Percentiles rank a stretch among this genome's conserved stretches.
These are phyloP conservation scores for Aspergillus sp. DNA, from an alignment of 2,329 filamentous ascomycete species.

Conservation along the genomic window DNA sequence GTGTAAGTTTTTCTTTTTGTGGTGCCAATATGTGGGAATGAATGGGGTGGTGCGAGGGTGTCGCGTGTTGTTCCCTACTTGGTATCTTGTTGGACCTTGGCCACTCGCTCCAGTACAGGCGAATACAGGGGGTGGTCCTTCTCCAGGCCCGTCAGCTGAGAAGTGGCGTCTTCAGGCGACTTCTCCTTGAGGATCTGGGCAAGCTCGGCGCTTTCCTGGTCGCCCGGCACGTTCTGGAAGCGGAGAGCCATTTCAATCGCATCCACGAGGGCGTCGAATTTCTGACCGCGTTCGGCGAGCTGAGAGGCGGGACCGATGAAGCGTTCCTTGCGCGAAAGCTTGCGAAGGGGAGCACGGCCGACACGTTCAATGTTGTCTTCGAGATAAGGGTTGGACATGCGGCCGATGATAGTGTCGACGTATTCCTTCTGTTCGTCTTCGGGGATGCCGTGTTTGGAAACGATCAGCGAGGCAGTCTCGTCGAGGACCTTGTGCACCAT, in stretches of 20 bases:
- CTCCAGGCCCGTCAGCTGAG: conserved; percentile 79
- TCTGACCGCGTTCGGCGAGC: conserved; percentile 76
- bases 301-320: conserved; percentile 91
- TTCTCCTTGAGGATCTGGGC: conserved; percentile 79
- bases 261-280: conserved; percentile 71
- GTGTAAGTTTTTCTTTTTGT: conserved; percentile 3
- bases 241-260: conserved; percentile 89
- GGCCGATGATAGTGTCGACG: conserved; percentile 85
- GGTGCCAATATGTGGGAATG: conserved; percentile 15
- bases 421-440: conserved; percentile 77
- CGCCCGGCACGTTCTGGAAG: conserved; percentile 91
- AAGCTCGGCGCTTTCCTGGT: conserved; percentile 84
- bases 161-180: conserved; percentile 70
- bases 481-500: conserved; percentile 76
- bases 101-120: conserved; percentile 72
- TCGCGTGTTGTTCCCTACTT: conserved; percentile 28
- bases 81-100: conserved; percentile 68
- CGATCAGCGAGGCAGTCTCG: conserved; percentile 85
- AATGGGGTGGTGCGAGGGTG: not conserved
- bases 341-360: conserved; percentile 88
- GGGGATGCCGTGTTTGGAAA: conserved; percentile 79
- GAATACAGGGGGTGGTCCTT: conserved; percentile 73
- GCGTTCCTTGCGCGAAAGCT: conserved; percentile 91
- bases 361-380: conserved; percentile 94
- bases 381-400: conserved; percentile 90